phyloP scores from a whole-genome alignment of 805 yeast genomes.

The Candida argentea region DNA sequence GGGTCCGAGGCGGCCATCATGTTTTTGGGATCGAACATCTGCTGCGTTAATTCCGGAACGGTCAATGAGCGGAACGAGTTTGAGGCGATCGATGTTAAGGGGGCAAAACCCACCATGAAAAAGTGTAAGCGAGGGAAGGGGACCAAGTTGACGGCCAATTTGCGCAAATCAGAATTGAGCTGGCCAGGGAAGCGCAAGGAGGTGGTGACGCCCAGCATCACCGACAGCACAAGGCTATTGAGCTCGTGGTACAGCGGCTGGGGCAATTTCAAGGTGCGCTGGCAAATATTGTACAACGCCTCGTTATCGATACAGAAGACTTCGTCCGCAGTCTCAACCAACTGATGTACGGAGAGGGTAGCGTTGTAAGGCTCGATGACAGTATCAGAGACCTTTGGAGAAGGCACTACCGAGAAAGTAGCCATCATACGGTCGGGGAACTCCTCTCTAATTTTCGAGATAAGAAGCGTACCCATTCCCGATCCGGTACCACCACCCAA shows the following conservation, averaged over 20 bases:
- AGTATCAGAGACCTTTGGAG: constrained; percentile 85
- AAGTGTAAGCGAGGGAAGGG: constrained; percentile 94
- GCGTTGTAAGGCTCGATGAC: constrained; percentile 95
- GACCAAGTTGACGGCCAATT: constrained; percentile 86
- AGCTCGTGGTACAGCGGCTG: constrained; percentile 75
- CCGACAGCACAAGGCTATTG: constrained; percentile 76
- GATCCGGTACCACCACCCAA: constrained; percentile 86
- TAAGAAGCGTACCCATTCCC: constrained; percentile 87
- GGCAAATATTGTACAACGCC: constrained; percentile 85
- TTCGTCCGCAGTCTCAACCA: constrained; percentile 85
- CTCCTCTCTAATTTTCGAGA: constrained; percentile 82
- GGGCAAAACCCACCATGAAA: constrained; percentile 94
- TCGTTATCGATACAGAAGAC: constrained; percentile 94
- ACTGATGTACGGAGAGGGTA: constrained; percentile 80
- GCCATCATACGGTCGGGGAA: constrained; percentile 96
- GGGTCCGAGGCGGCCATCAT: constrained; percentile 97
- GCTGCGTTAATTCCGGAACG: constrained; percentile 89
- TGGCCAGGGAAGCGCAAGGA: constrained; percentile 93
- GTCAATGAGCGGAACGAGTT: constrained; percentile 75
- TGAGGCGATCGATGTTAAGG: constrained; percentile 72
- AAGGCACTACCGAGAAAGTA: constrained; percentile 86
- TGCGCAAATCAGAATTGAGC: constrained; percentile 84
- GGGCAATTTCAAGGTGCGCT: constrained; percentile 68
- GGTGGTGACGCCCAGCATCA: constrained; percentile 93
- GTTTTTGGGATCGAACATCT: constrained; percentile 83